Evolutionary conservation across 305 asterid species (phyloP).

Genomic region (Solanum chacoense): DNA sequence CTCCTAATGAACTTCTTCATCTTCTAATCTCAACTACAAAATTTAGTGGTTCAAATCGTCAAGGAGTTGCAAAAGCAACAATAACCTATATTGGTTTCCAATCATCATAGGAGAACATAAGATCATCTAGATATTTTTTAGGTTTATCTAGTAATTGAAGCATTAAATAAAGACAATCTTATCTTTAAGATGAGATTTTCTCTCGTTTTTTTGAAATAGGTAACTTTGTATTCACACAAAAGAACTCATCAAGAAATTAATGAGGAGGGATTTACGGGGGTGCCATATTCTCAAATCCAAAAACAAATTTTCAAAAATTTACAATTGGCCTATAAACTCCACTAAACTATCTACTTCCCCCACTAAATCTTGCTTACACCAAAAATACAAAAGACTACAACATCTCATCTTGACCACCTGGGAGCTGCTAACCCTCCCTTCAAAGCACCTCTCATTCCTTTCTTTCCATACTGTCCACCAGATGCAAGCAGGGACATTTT

Average conservation of each 20-base stretch:
- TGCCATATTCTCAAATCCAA: background rate
- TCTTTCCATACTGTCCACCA: background rate
- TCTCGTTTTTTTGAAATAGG: too few relatives aligned
- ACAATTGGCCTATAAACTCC: background rate
- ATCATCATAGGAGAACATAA: background rate
- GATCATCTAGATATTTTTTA: background rate
- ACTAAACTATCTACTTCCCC: background rate
- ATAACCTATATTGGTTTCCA: background rate
- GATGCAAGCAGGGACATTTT: background rate
- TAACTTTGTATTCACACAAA: too few relatives aligned
- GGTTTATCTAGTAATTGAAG: background rate
- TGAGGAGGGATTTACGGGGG: too few relatives aligned
- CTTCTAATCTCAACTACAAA: background rate
- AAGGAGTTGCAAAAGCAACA: background rate
- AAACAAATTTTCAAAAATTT: background rate
- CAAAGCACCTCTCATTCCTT: background rate
- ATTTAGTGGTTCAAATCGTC: background rate
- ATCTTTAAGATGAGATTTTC: background rate
- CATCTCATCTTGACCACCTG: background rate
- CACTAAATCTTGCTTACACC: background rate
- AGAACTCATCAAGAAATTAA: too few relatives aligned
- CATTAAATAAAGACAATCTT: background rate
- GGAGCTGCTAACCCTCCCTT: background rate
- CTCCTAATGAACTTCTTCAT: background rate
- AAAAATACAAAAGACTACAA: background rate